phyloP scores from a whole-genome alignment of 2,329 filamentous ascomycete species.

The Clarireedia monteithiana region DNA sequence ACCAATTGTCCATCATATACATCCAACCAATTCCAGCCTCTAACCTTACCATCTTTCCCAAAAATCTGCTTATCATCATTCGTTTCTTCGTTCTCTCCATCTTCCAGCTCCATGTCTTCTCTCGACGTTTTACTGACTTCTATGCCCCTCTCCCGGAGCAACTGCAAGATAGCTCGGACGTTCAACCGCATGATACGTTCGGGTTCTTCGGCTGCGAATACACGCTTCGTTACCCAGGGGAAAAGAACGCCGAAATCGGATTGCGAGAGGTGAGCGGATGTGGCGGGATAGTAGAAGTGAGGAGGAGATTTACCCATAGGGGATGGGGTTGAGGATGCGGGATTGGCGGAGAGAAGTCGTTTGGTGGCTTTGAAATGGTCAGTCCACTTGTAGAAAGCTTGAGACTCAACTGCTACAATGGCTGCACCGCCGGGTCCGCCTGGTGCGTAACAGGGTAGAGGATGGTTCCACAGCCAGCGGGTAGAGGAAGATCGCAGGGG shows the following conservation, averaged over 20 bases:
- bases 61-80: constrained; percentile 23
- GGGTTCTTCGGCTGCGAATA: constrained; percentile 50
- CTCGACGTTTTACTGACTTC: constrained; percentile 41
- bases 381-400: constrained; percentile 72
- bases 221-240: constrained; percentile 56
- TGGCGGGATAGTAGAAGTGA: constrained; percentile 65
- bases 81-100: constrained; percentile 8
- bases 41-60: constrained; percentile 16
- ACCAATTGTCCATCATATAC: constrained; percentile 11
- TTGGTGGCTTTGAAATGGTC: constrained; percentile 65
- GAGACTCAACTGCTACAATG: constrained; percentile 64
- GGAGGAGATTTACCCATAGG: constrained; percentile 34
- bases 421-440: constrained; percentile 47
- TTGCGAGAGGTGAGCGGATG: constrained; percentile 74
- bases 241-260: constrained; percentile 80
- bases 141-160: constrained; percentile 43
- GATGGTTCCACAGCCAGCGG: constrained; percentile 59
- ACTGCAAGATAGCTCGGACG: constrained; percentile 48
- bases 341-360: constrained; percentile 52
- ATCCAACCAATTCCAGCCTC: constrained; percentile 26
- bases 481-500: constrained; percentile 59
- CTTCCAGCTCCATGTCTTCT: constrained; percentile 31
- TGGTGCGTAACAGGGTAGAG: constrained; percentile 58
- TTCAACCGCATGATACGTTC: constrained; percentile 53
- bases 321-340: constrained; percentile 34